Evolutionary conservation across 202 grass and related monocot genomes (phyloP), one percentile per base, ranked within the genome.

Genomic region (Cymbopogon flexuosus): DNA sequence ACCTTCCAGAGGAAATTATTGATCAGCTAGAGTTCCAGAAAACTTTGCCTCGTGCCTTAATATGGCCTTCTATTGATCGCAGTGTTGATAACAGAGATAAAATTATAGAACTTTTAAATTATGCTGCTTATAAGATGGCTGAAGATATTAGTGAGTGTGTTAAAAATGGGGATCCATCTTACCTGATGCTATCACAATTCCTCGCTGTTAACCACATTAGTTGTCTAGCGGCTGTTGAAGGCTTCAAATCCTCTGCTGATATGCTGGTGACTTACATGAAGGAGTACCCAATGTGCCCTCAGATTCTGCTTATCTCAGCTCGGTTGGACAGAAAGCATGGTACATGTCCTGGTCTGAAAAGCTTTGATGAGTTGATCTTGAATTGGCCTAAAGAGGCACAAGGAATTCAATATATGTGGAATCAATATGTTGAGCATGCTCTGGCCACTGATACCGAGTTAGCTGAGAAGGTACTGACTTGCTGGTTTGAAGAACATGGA

Each of bases 361-460:
- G 90, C 13, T 99, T 95, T 88, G 87, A 93, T 80, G 90, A 84
- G 22, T 62, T 90, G 80, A 73, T 95, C 67, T 77, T 67, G 78
- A 75, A 87, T 81, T 99, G 92, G 92, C 96, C 87, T 27, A 88
- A 81, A 85, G 90, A 91, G 84, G 78, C 85, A 39, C 84, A 82
- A 85, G 96, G 96, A 64, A 65, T 88, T 88, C 92, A 99, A 64
- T 96, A 83, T 89, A 65, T 99, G 62, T 99, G 92, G 92, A 99
- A 93, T 71, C 96, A 99, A 77, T 91, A 83, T 88, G 68, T 49
- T 43, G 90, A 91, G 79, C 80, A 90, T 86, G 78, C 59, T 76
- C 84, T 99, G 67, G 69, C 80, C 13, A 83, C 85, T 81, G 81
- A 80, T 86, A 85, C 84, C 21, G 73, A 96, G 63, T 83, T 88